Base-by-base conservation (phyloP, 2,329 filamentous ascomycete species). In the Microcyclospora tardicrescens region DNA sequence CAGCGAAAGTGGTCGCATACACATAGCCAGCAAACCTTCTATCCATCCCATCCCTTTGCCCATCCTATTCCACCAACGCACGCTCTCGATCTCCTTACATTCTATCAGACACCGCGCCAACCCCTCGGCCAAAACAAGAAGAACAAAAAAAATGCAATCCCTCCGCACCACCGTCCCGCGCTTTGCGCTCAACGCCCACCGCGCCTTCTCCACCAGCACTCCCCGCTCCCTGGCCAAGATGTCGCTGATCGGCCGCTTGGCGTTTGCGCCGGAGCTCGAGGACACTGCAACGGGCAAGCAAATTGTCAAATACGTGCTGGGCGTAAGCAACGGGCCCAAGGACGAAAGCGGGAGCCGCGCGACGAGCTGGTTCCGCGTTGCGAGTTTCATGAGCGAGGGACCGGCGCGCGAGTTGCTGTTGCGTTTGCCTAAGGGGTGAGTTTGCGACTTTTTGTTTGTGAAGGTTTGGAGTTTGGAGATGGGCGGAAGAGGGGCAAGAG, bases 211-310 rank as follows among this genome's bases (percentile, higher is more conserved):
- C 67, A 77, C 78, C 52, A 78, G 81, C 33, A 53, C 67, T 33
- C 65, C 66, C 49, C 72, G 75, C 45, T 64, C 71, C 46, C 56
- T 91, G 49, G 84, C 91, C 51, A 81, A 79, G 63, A 81, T 98
- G 68, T 81, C 78, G 55, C 69, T 98, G 61, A 73, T 95, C 51
- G 91, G 91, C 57, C 81, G 86, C 61, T 77, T 98, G 37, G 85
- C 75, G 44, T 74, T 77, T 52, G 72, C 76, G 38, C 89, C 91
- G 42, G 87, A 95, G 69, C 55, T 86, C 49, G 69, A 73, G 29
- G 61, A 76, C 42, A 84, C 82, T 35, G 72, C 74, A 53, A 79
- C 67, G 37, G 85, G 85, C 42, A 72, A 71, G 46, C 82, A 93
- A 47, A 55, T 93, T 42, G 58, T 96, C 55, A 75, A 73, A 53